Base-by-base conservation (phyloP, 2,329 filamentous ascomycete genomes). In the Cercospora janseana region DNA sequence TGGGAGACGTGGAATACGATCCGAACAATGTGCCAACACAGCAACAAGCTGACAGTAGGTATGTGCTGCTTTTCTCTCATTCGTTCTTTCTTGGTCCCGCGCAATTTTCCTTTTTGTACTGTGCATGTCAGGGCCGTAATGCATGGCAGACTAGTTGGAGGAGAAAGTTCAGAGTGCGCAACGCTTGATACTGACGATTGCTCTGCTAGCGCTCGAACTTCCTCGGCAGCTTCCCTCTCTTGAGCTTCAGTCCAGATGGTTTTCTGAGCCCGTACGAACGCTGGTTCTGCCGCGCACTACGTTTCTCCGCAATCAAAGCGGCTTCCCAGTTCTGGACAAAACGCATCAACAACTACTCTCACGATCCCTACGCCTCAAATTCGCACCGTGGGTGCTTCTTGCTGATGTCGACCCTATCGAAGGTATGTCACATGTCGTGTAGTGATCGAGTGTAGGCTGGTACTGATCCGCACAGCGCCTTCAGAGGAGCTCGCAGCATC, bases 1-100 rank as follows among this genome's bases (percentile, higher is more conserved):
- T 98, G 94, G 94, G 91, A 97, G 70, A 85, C 87, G 1, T 98
- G 93, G 93, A 86, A 98, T 67, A 78, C 85, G 16, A 86, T 98
- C 63, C 81, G 93, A 46, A 85, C 84, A 46, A 76, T 89, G 50
- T 96, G 90, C 79, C 86, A 85, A 72, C 97, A 98, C 71, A 86
- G 85, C 69, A 72, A 79, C 49, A 82, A 89, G 67, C 77, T 98
- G 28, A 86, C 83, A 63, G 82, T 96, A 70, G 88, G 92, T 95
- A 85, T 75, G 88, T 60, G 16, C 16, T 13, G 34, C 15, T 27
- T 15, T 46, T 12, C 23, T 28, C 15, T n/a, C n/a, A n/a, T n/a
- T n/a, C n/a, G n/a, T 35, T 38, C 35, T 16, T 24, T 43, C 35
- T 43, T 37, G 45, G 26, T 47, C 13, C n/a, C n/a, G n/a, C n/a